Base-by-base conservation (phyloP, 176 grass and related monocot species). In the Rhynchospora breviuscula region DNA sequence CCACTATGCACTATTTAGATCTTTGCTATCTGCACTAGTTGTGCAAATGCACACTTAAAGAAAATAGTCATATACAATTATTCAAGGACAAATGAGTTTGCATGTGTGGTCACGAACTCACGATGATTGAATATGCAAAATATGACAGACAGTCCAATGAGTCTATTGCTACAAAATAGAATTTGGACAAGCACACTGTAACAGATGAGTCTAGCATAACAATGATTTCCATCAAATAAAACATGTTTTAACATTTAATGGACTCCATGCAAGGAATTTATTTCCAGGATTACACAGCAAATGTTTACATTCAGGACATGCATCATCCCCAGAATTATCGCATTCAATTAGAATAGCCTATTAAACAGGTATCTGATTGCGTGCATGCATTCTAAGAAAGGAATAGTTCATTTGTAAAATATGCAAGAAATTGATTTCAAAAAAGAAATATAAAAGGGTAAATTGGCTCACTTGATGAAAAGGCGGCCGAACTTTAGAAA, bases 401-500 rank as follows among this genome's bases (percentile, higher is more conserved):
- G 46, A 74, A 26, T 53, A 75, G 0, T 52, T 75, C 21, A 49
- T 10, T 26, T 0, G 46, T 52, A 25, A 73, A 19, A 57, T 73
- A 73, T 56, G 47, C 67, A 54, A 18, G 40, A 45, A 35, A 60
- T 56, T 49, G 5, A 68, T 25, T 31, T 61, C 3, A 78, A 18
- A 59, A 85, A 29, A 85, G 72, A 85, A 22, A 23, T 17, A 47
- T 78, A 51, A 81, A 8, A 83, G 82, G 17, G 17, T 13, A 84
- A 67, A 85, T 56, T 47, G n/a, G 21, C 90, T 86, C 70, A 99
- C 97, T 89, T 99, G 97, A 89, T 95, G 82, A 52, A 99, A 74
- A 90, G 97, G 91, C 67, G 93, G 89, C 21, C 93, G 97, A 43
- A 95, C 70, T 96, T 99, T 99, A 83, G 93, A 89, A 49, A 95